Evolutionary conservation across 345 rosid genomes (phyloP).

Genomic region (Bruguiera parviflora): DNA sequence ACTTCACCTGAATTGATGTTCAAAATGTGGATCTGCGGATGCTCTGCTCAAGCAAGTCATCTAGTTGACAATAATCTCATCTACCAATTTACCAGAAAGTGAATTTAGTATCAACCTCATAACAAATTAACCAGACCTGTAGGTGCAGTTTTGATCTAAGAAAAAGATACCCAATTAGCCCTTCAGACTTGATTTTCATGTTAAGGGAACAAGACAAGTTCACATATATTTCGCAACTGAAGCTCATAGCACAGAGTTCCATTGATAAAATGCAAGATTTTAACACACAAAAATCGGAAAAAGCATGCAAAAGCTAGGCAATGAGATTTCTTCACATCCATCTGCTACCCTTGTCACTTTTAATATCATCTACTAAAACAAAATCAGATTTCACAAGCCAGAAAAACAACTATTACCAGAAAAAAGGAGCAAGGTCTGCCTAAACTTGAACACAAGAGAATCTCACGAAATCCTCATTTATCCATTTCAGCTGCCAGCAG

Average conservation of each 20-base stretch:
- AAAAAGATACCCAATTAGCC: conserved; percentile 11
- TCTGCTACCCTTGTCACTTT: conserved; percentile 16
- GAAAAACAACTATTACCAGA: conserved; percentile 71
- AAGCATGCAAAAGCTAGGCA: conserved; percentile 14
- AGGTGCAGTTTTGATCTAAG: conserved; percentile 14
- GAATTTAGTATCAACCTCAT: conserved; percentile 38
- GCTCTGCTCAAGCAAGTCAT: conserved; percentile 62
- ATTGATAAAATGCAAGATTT: background rate
- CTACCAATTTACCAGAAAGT: conserved; percentile 60
- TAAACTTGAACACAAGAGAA: conserved; percentile 74
- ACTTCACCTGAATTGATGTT: conserved; percentile 50
- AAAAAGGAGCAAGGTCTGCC: conserved; percentile 65
- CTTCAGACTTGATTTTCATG: conserved; percentile 11
- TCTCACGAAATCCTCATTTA: conserved; percentile 77
- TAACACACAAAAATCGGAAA: background rate
- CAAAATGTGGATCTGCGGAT: conserved; percentile 41
- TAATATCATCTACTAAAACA: conserved; percentile 4
- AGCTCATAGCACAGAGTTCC: background rate
- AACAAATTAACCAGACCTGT: conserved; percentile 20
- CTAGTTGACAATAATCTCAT: conserved; percentile 58
- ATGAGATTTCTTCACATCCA: conserved; percentile 18
- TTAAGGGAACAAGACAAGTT: conserved; percentile 1
- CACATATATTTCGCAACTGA: conserved; percentile 9
- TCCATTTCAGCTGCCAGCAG: conserved; percentile 87
- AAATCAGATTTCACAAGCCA: conserved; percentile 29